These are phyloP conservation scores for Cordyceps tenuipes DNA, from an alignment of 2,329 filamentous ascomycete species.

Conservation along the genomic window DNA sequence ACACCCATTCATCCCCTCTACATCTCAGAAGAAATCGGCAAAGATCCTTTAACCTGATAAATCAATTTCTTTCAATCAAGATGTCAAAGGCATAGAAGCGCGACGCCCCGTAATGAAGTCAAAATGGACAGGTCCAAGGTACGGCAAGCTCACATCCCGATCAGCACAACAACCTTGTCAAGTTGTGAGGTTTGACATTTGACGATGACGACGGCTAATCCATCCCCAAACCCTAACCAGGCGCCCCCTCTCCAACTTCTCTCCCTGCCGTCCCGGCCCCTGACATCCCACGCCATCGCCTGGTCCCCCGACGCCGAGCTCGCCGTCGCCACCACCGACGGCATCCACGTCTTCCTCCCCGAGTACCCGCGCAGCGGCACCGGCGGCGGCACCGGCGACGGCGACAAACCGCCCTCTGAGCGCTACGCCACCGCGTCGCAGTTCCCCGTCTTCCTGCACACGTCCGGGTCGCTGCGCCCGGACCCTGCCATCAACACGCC, in stretches of 20 bases:
- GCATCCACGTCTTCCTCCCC: slow-evolving; percentile 7
- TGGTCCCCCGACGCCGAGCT: slow-evolving; percentile 11
- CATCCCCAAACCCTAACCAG: background rate
- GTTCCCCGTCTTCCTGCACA: slow-evolving; percentile 11
- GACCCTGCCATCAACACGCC: slow-evolving; percentile 9
- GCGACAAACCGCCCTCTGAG: slow-evolving; percentile 1
- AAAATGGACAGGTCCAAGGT: slow-evolving; percentile 19
- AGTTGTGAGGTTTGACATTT: background rate
- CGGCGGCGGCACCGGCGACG: background rate
- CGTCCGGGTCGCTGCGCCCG: slow-evolving; percentile 1
- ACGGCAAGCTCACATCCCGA: slow-evolving; percentile 11
- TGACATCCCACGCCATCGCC: slow-evolving; percentile 32
- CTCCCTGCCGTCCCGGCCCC: slow-evolving; percentile 33
- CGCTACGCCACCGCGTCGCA: background rate
- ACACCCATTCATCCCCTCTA: background rate
- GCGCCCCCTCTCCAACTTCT: slow-evolving; percentile 39
- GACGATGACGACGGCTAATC: background rate
- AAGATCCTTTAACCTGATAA: background rate
- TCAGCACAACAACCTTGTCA: slow-evolving; percentile 17
- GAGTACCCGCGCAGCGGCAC: slow-evolving; percentile 3
- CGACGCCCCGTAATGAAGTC: background rate
- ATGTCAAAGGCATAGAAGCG: background rate
- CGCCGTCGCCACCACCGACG: slow-evolving; percentile 6
- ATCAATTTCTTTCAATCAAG: background rate
- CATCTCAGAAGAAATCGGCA: background rate